A percentile compares a stretch with the other conserved stretches of the same genome.
Evolutionary conservation across 1,139 yeast genomes (phyloP).

Genomic region (Protomyces macrosporus): DNA sequence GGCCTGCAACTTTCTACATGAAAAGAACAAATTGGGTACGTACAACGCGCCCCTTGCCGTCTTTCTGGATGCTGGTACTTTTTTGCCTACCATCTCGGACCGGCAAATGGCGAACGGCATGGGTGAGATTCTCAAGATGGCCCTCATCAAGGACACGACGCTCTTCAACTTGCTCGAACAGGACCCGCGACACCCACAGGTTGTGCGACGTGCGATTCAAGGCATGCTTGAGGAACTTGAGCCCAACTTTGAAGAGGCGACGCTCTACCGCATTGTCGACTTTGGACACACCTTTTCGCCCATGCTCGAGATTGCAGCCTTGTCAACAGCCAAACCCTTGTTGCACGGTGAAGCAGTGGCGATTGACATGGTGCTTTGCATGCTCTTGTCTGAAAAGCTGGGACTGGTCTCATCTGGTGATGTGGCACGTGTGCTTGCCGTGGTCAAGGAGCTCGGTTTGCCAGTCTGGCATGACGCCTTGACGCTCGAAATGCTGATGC

Average conservation of each 20-base stretch:
- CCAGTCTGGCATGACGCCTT: conserved; percentile 22
- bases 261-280: conserved; percentile 24
- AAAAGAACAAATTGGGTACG: conserved; percentile 26
- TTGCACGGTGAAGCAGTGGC: conserved; percentile 25
- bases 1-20: conserved; percentile 21
- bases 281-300: conserved; percentile 25
- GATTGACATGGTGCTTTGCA: conserved; percentile 24
- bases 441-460: conserved; percentile 12
- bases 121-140: conserved; percentile 27
- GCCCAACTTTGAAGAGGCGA: conserved; percentile 24
- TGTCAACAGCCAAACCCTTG: conserved; percentile 20
- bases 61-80: conserved; percentile 17
- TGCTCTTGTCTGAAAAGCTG: conserved; percentile 15
- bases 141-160: conserved; percentile 15
- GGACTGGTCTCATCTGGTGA: conserved; percentile 9
- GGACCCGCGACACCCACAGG: not conserved
- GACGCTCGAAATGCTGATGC: conserved; percentile 8
- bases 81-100: conserved; percentile 10
- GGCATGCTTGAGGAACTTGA: conserved; percentile 25
- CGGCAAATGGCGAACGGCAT: conserved; percentile 25
- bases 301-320: conserved; percentile 23
- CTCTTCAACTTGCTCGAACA: conserved; percentile 11
- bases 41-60: conserved; percentile 25
- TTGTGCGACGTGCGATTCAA: conserved; percentile 23
- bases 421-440: conserved; percentile 20